phyloP scores from a whole-genome alignment of 768 basidiomycete species.

The Podaxis sp. region DNA sequence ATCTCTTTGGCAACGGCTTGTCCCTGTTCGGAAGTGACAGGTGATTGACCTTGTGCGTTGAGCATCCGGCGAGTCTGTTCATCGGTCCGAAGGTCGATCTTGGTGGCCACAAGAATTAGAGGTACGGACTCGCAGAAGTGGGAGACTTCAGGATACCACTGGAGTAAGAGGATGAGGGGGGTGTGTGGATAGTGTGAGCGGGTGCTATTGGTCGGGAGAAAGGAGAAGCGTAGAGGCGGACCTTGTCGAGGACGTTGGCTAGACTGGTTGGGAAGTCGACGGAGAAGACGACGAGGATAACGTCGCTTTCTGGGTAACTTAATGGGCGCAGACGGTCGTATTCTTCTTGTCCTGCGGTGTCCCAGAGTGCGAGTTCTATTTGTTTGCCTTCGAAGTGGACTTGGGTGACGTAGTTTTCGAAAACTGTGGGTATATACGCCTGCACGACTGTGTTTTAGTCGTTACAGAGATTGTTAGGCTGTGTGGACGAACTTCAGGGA shows the following conservation, averaged over 20 bases:
- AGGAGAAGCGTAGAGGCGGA: constrained; percentile 27
- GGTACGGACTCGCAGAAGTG: constrained; percentile 92
- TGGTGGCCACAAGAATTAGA: constrained; percentile 89
- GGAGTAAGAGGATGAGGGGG: not conserved
- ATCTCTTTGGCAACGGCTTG: constrained; percentile 87
- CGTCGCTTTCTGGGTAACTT: constrained; percentile 86
- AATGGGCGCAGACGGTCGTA: constrained; percentile 87
- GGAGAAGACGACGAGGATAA: constrained; percentile 93
- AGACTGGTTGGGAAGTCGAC: constrained; percentile 91
- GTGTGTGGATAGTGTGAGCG: not conserved
- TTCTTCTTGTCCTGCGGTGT: constrained; percentile 97
- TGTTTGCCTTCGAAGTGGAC: constrained; percentile 85
- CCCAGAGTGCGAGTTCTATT: constrained; percentile 97
- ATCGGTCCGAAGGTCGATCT: constrained; percentile 87
- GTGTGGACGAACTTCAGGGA: constrained; percentile 73
- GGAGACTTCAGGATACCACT: constrained; percentile 94
- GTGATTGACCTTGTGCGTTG: constrained; percentile 81
- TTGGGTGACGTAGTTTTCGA: constrained; percentile 91
- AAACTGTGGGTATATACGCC: constrained; percentile 93
- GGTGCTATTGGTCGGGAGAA: not conserved
- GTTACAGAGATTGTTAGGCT: not conserved
- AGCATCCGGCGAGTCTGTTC: constrained; percentile 86
- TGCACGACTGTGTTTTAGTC: constrained; percentile 28
- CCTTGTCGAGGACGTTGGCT: constrained; percentile 89
- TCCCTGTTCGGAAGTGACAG: constrained; percentile 84